A percentile compares a stretch with the other conserved stretches of the same genome.
phyloP scores from a whole-genome alignment of 345 rosid species.

The Kernera saxatilis region DNA sequence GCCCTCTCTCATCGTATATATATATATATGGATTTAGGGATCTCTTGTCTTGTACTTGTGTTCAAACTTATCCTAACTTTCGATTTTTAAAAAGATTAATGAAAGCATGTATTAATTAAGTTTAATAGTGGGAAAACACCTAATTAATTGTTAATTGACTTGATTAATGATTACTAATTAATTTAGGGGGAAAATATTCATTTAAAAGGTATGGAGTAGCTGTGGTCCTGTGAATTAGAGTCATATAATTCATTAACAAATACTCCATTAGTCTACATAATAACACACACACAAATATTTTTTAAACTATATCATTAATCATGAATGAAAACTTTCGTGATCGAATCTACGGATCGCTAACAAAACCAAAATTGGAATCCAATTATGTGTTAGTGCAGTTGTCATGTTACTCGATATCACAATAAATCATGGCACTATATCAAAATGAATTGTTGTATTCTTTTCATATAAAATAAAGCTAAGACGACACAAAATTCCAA shows the following conservation, averaged over 20 bases:
- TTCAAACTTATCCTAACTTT: slow-evolving; percentile 7
- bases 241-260: not conserved
- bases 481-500: too few relatives aligned
- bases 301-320: not conserved
- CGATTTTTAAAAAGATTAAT: not conserved
- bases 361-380: too few relatives aligned
- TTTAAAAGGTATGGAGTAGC: not conserved
- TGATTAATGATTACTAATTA: not conserved
- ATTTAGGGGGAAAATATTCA: not conserved
- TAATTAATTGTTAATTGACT: not conserved
- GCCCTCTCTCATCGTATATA: too few relatives aligned
- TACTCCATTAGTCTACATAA: not conserved
- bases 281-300: not conserved
- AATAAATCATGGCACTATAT: too few relatives aligned
- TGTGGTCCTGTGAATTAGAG: not conserved
- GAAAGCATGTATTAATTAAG: not conserved
- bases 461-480: too few relatives aligned
- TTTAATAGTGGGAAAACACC: slow-evolving; percentile 2
- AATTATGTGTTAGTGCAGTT: too few relatives aligned
- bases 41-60: not conserved
- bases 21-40: not conserved
- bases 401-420: too few relatives aligned
- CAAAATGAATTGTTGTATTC: too few relatives aligned
- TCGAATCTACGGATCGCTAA: too few relatives aligned
- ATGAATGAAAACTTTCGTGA: not conserved